Percentiles rank a stretch among this genome's conserved stretches.
Conservation (phyloP, 371 early-diverging fungal species). For the Enterocytospora artemiae region DNA sequence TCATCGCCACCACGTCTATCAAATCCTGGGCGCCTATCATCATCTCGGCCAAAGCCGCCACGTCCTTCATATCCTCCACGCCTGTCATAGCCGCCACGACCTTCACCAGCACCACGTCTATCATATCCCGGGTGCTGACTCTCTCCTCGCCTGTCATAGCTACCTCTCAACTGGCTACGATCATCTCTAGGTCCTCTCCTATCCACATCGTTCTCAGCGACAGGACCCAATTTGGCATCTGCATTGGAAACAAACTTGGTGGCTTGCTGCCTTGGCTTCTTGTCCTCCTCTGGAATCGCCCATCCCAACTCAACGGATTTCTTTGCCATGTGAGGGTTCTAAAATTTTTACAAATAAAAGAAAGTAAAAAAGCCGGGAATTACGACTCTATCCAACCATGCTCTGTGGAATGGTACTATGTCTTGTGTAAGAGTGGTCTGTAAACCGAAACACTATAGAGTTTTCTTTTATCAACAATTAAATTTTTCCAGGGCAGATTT, state of each 20-base stretch:
- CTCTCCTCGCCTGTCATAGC: background rate
- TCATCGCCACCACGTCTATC: background rate
- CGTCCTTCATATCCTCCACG: background rate
- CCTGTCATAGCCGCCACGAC: background rate
- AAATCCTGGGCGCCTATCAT: conserved; percentile 1
- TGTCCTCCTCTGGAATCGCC: background rate
- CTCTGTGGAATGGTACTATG: too few species aligned
- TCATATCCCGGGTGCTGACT: background rate
- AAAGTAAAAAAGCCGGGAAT: background rate
- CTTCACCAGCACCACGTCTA: background rate
- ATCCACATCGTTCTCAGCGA: background rate
- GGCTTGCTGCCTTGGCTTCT: background rate
- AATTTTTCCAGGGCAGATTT: background rate
- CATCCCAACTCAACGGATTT: background rate
- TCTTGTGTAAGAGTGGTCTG: too few species aligned
- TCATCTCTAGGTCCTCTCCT: background rate
- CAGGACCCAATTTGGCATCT: background rate
- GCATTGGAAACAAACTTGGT: background rate
- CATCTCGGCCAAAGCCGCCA: background rate
- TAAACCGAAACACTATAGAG: too few species aligned
- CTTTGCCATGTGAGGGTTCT: background rate
- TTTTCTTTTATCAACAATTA: background rate
- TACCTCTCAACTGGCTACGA: background rate
- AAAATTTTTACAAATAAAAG: background rate
- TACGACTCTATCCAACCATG: too few species aligned